Base-by-base conservation (phyloP, 352 stramenopile species). In the Globisporangium iwayamae region DNA sequence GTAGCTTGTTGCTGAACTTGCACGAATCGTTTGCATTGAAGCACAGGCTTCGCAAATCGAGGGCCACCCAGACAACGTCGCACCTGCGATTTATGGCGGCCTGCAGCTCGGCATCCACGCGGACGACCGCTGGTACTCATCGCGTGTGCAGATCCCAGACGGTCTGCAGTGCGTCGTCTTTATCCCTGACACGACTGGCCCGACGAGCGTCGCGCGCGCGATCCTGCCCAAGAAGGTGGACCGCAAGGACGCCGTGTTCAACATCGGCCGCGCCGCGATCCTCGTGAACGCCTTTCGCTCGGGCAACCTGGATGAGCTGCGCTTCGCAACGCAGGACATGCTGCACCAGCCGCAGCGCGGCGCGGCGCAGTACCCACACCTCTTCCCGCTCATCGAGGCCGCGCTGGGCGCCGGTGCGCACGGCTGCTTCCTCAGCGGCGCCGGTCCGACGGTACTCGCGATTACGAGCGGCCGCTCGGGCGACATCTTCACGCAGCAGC, bases 11-110 rank as follows among this genome's bases (percentile, higher is more conserved):
- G n/a, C 18, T 6, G 36, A 41, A 41, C 36, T 3, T 41, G 9
- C 5, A 22, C 22, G 16, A 48, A 48, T 9, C 22, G 43, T 48
- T 48, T 48, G 5, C 13, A 36, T 36, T 8, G 4, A n/a, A 46
- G 16, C 18, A 8, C 32, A 57, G 67, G 96, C 97, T 13, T 97
- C 96, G 8, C 91, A 92, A 65, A 99, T 99, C 64, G 97, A 99
- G 67, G 97, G 97, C 20, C 97, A 99, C 82, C 97, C 97, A 1
- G 97, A 99, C 79, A 99, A 99, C 72, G 97, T 99, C 14, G 97
- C 97, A 50, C 97, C 97, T 0, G 97, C 94, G 14, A 99, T 99
- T 71, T 99, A 99, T 71, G 97, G 97, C 58, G 97, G 97, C 25
- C 89, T 99, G 66, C 97, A 99, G 84, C 85, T 99, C 65, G 87